A percentile compares a stretch with the other conserved stretches of the same genome.
Conservation (phyloP, 805 yeast species). For the Suhomyces sp. region DNA sequence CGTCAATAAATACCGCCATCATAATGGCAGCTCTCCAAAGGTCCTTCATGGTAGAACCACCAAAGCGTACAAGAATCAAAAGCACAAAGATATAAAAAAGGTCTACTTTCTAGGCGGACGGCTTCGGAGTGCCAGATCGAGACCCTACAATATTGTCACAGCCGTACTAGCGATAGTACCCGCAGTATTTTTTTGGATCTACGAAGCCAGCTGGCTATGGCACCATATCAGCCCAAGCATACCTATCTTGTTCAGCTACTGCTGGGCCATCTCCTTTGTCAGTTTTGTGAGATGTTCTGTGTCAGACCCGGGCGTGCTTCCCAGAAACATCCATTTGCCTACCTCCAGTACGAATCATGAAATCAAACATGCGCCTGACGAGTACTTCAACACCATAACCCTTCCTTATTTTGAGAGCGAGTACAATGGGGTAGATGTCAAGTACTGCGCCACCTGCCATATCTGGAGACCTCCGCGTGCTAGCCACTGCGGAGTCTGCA, state of each 20-base stretch:
- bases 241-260: constrained; percentile 55
- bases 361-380: constrained; percentile 9
- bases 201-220: constrained; percentile 56
- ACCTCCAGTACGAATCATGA: constrained; percentile 4
- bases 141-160: constrained; percentile 40
- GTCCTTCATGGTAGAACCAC: background rate
- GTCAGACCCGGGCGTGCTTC: constrained; percentile 69
- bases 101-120: constrained; percentile 67
- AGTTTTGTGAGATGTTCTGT: constrained; percentile 54
- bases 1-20: background rate
- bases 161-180: constrained; percentile 38
- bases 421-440: constrained; percentile 39
- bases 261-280: constrained; percentile 49
- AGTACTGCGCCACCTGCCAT: constrained; percentile 53
- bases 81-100: constrained; percentile 29
- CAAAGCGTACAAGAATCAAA: constrained; percentile 45
- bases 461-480: constrained; percentile 72
- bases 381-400: constrained; percentile 20
- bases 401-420: constrained; percentile 20
- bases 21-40: background rate
- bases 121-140: constrained; percentile 40
- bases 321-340: constrained; percentile 60
- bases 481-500: constrained; percentile 68
- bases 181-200: constrained; percentile 49
- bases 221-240: constrained; percentile 50